Base-by-base conservation (phyloP, 805 yeast genomes). In the Lipomyces chichibuensis region DNA sequence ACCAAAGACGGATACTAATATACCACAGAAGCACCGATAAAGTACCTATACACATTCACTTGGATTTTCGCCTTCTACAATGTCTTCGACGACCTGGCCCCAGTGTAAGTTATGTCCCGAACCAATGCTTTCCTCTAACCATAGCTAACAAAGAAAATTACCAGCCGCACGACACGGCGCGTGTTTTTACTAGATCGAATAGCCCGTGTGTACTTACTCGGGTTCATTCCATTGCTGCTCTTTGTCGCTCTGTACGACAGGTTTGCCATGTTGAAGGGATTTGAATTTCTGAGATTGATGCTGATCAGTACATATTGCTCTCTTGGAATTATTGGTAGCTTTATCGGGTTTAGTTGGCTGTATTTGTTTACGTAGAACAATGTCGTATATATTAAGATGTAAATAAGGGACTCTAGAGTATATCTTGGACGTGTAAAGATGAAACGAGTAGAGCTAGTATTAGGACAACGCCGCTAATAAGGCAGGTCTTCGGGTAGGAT, bases 291-390 rank as follows among this genome's bases (percentile, higher is more conserved):
- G 65, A 86, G 91, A 58, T 81, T 94, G 71, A 91, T 95, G 92
- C 79, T 87, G 11, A 85, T 91, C 65, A 91, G 97, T 70, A 88
- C 91, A 6, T 94, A 94, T 78, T 91, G 98, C 77, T 86, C 91
- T 0, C 67, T 91, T 20, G 99, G 99, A 2, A 87, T 95, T 6
- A 81, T 93, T 8, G 83, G 91, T 57, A 86, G 96, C 60, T 95
- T 97, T 96, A 84, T 89, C 70, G 95, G 96, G 7, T 84, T 92
- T 71, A 87, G 90, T 67, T 93, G 97, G 97, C 79, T 90, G 63
- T 93, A 91, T 75, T 91, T 92, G n/a, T 65, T 66, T 51, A 33
- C 68, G 2, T 61, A 35, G 37, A 25, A 17, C 9, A 9, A 23
- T 7, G 4, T 9, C 53, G 33, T 25, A 23, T 11, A 25, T 52